Base-by-base conservation (phyloP, 306 rosid species). In the Dalbergia cultrata region DNA sequence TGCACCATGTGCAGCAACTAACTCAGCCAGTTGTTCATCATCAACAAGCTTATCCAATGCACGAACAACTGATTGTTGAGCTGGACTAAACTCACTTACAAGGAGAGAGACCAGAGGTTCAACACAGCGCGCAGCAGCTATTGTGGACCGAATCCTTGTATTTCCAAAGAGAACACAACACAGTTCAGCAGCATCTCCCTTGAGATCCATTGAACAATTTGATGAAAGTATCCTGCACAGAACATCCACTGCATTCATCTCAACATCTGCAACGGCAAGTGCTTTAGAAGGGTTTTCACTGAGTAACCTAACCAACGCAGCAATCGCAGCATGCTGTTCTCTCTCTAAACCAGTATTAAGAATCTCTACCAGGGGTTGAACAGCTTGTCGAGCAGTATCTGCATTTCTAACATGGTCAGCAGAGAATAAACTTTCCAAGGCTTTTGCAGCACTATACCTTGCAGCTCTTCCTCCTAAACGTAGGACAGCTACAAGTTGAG, bases 391-490 rank as follows among this genome's bases (percentile, higher is more conserved):
- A 52, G 99, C 89, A 76, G 83, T 79, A 68, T 95, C 99, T 58
- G 98, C 99, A 76, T 93, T 93, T 89, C 97, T 89, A 80, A 95
- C 89, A 79, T 95, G 97, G 60, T 95, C 99, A 50, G 97, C 94
- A 70, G 96, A 91, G 87, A 95, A 95, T 70, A 95, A 84, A 91
- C 92, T 93, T 83, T 93, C 99, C 88, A 95, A 88, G 77, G 99
- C 97, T 86, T 90, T 95, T 19, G 99, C 95, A 76, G 99, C 99
- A 85, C 98, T 95, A 79, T 85, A 90, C 84, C 99, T 92, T 67
- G 99, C 93, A 66, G 90, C 98, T 75, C 99, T 95, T 88, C 99
- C 99, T 58, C 99, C 99, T 79, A 95, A 90, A 54, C 98, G 93
- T 65, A 95, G 83, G 79, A 95, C 99, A 59, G 99, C 98, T 47